phyloP scores from a whole-genome alignment of 371 early-diverging fungal species.

The Spraguea lophii region DNA sequence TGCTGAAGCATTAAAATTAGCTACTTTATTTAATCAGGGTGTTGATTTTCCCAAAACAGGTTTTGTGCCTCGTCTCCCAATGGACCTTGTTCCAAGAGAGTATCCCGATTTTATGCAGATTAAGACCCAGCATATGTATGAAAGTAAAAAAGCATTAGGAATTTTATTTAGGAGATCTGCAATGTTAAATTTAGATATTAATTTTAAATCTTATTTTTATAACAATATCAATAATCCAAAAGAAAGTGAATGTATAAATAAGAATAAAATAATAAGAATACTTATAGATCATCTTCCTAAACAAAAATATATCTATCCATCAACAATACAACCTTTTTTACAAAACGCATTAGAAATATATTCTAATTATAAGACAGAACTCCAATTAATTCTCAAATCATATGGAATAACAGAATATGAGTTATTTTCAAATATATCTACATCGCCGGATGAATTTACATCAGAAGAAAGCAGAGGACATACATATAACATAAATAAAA shows the following conservation, averaged over 20 bases:
- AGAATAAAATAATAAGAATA: background rate
- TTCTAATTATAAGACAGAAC: no score
- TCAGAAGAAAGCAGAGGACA: no score
- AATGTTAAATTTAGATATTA: background rate
- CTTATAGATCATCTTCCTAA: background rate
- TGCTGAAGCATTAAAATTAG: slow-evolving; percentile 49
- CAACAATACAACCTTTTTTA: no score
- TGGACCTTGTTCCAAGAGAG: slow-evolving; percentile 33
- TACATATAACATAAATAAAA: no score
- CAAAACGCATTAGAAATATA: no score
- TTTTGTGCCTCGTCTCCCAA: slow-evolving; percentile 42
- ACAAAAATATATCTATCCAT: background rate
- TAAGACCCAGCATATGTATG: background rate
- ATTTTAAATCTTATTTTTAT: background rate
- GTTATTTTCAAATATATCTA: no score
- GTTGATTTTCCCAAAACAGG: slow-evolving; percentile 57
- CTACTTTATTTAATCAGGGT: slow-evolving; percentile 52
- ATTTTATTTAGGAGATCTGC: background rate
- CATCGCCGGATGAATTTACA: no score
- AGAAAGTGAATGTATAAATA: background rate
- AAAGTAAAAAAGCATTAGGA: background rate
- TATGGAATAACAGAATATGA: no score
- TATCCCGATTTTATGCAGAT: slow-evolving; percentile 64
- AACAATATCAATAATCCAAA: background rate
- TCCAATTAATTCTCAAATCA: no score